Evolutionary conservation across 106 monocot genomes (phyloP).

Genomic region (Dendrobium huoshanense): DNA sequence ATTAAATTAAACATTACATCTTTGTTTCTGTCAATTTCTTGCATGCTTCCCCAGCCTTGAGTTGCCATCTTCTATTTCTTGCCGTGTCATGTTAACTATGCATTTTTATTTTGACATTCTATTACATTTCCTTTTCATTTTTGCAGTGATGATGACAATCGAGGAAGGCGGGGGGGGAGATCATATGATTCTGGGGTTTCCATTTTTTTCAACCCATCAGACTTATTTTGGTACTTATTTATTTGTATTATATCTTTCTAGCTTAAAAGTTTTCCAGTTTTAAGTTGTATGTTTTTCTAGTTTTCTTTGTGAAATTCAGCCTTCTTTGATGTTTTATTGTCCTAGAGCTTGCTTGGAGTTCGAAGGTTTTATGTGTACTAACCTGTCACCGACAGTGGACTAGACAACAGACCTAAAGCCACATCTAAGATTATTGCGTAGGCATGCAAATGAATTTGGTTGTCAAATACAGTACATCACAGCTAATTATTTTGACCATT

Average conservation of each 20-base stretch:
- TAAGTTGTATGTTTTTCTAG: background rate
- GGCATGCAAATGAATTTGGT: constrained; percentile 1
- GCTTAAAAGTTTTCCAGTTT: background rate
- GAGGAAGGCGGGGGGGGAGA: constrained; percentile 82
- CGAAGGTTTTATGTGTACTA: background rate
- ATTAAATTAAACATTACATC: background rate
- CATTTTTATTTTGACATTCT: background rate
- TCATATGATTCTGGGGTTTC: constrained; percentile 67
- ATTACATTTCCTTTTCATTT: background rate
- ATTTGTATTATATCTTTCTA: background rate
- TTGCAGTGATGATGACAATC: constrained; percentile 82
- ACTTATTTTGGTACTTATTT: constrained; percentile 81
- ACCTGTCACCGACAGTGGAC: background rate
- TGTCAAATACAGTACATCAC: background rate
- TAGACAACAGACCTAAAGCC: background rate
- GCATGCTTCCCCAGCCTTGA: background rate
- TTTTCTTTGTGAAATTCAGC: background rate
- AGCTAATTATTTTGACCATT: background rate
- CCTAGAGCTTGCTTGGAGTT: background rate
- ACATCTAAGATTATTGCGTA: background rate
- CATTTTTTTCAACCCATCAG: constrained; percentile 60
- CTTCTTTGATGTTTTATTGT: background rate
- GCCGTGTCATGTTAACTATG: background rate
- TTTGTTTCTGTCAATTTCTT: background rate
- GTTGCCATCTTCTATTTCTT: background rate